A percentile compares a stretch with the other conserved stretches of the same genome.
Conservation (phyloP, 2,329 filamentous ascomycete species). For the Zymoseptoria passerinii region DNA sequence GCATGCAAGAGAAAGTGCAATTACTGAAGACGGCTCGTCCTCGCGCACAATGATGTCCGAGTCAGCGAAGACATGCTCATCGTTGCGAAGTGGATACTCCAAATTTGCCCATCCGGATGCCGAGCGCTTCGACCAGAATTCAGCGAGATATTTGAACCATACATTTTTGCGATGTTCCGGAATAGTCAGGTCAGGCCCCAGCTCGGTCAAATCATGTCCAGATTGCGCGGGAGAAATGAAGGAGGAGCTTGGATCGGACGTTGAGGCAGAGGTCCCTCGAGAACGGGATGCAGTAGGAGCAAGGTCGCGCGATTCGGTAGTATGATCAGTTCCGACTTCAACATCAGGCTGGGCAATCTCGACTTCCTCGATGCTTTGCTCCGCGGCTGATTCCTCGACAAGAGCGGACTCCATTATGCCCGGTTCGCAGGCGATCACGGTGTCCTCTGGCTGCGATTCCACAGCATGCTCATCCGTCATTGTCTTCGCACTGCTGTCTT, state of each 20-base stretch:
- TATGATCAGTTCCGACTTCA: conserved; percentile 15
- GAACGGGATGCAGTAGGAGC: conserved; percentile 65
- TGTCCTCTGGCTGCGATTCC: conserved; percentile 15
- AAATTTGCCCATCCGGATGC: conserved; percentile 88
- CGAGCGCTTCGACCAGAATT: conserved; percentile 96
- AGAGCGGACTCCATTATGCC: background rate
- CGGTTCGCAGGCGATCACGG: conserved; percentile 2
- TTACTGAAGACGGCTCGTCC: conserved; percentile 92
- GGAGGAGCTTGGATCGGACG: conserved; percentile 42
- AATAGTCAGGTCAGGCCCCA: conserved; percentile 61
- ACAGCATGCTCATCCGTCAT: conserved; percentile 13
- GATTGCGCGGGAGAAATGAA: conserved; percentile 42
- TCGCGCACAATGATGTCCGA: conserved; percentile 95
- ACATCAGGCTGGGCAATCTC: background rate
- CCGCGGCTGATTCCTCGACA: conserved; percentile 6
- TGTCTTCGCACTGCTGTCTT: conserved; percentile 8
- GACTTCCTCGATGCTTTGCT: conserved; percentile 3
- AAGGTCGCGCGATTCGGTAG: conserved; percentile 53
- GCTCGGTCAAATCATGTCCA: conserved; percentile 35
- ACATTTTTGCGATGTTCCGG: conserved; percentile 90
- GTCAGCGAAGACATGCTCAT: conserved; percentile 93
- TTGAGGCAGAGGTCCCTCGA: conserved; percentile 37
- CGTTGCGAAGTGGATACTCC: conserved; percentile 74
- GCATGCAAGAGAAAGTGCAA: conserved; percentile 84
- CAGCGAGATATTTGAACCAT: conserved; percentile 88